Evolutionary conservation across 768 basidiomycete species (phyloP).

Genomic region (Naganishia randhawae): DNA sequence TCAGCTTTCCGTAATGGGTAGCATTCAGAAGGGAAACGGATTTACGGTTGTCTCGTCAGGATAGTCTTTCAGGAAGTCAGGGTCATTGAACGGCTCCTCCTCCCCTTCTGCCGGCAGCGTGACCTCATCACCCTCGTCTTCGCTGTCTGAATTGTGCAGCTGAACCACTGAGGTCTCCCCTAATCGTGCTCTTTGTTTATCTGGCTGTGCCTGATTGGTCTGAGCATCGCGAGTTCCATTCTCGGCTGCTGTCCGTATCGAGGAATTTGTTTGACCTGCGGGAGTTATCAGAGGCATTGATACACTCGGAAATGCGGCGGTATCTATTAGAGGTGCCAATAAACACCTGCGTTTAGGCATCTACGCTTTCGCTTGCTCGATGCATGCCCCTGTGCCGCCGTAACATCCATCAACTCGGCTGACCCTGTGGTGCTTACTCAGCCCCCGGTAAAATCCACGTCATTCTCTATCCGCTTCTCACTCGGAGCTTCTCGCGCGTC

Average conservation of each 20-base stretch:
- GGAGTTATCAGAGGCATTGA: slow-evolving; percentile 5
- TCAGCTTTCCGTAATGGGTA: too few relatives aligned
- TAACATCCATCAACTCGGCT: slow-evolving; percentile 2
- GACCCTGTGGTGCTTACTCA: slow-evolving; percentile 6
- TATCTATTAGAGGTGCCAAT: too few relatives aligned
- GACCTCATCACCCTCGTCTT: slow-evolving; percentile 58
- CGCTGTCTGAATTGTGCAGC: slow-evolving; percentile 52
- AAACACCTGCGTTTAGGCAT: too few relatives aligned
- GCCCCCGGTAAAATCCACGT: slow-evolving; percentile 4
- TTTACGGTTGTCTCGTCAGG: slow-evolving; percentile 80
- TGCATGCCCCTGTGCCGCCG: too few relatives aligned
- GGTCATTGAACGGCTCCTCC: slow-evolving; percentile 39
- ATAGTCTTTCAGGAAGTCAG: slow-evolving; percentile 69
- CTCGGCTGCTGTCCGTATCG: not conserved
- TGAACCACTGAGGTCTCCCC: slow-evolving; percentile 42
- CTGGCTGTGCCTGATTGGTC: not conserved
- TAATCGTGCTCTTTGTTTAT: slow-evolving; percentile 44
- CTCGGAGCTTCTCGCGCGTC: slow-evolving; percentile 19
- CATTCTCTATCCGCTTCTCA: not conserved
- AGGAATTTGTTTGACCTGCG: not conserved
- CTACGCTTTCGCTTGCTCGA: not conserved
- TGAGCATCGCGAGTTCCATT: not conserved
- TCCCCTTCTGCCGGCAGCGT: slow-evolving; percentile 42
- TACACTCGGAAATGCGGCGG: not conserved
- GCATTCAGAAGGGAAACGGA: slow-evolving; percentile 24